Evolutionary conservation across 2,329 filamentous ascomycete genomes (phyloP), one percentile per base, ranked within the genome.

Genomic region (Fusarium incarnatum): DNA sequence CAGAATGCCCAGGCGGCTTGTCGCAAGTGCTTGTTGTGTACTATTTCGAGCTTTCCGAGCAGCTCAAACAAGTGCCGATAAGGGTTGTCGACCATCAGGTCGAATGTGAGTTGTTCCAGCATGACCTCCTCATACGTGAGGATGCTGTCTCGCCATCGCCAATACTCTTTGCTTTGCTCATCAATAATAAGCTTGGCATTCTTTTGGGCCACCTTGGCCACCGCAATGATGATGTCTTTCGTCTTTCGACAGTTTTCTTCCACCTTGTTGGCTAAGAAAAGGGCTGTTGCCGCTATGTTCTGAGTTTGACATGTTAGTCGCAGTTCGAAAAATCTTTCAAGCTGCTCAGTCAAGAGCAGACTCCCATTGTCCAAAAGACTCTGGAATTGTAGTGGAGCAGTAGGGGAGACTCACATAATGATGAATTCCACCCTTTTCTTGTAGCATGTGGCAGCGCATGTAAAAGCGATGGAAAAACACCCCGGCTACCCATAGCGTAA

Each of bases 221-320:
- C 96, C 2, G 94, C 93, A 32, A 98, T 91, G 71, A 99, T 95
- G 64, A 99, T 87, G 71, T 98, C 94, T 76, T 94, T 97, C 73
- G 97, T 97, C 81, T 97, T 97, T 50, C 95, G 91, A 77, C 94
- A 97, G 78, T 97, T 97, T 79, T 99, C 96, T 78, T 99, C 95
- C 22, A 97, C 95, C 80, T 99, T 99, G 73, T 97, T 98, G 11
- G 96, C 95, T 12, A 99, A 87, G 74, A 98, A 99, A 4, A 99
- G 86, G 3, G 94, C 89, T 1, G 94, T 97, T 0, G 94, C 96
- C 13, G 94, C 96, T 64, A 97, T 93, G 75, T 91, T 91, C 89
- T 92, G 76, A 70, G 42, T 54, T 23, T 25, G 20, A 12, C 40
- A 30, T 28, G 61, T 77, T 53, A 74, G 68, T 56, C 25, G 45